Evolutionary conservation across 2,329 filamentous ascomycete genomes (phyloP).

Genomic region (Fusarium sacchari): DNA sequence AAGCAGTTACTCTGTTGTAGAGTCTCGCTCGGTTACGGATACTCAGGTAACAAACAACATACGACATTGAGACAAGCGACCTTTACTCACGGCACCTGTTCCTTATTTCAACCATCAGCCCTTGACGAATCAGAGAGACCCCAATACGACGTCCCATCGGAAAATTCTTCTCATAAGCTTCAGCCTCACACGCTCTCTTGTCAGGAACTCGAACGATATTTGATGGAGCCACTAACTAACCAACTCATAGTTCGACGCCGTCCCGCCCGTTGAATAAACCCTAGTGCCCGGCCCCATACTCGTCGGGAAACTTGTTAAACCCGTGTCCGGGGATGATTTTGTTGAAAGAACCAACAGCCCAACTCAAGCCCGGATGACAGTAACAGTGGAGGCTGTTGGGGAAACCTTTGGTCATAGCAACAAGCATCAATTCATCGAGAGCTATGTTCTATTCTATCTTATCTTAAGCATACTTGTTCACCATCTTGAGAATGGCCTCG

Average conservation of each 20-base stretch:
- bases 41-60: background rate
- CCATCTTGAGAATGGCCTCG: constrained; percentile 56
- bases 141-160: background rate
- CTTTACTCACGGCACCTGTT: background rate
- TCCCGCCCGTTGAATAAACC: background rate
- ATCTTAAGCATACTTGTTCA: constrained; percentile 51
- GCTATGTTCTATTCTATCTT: background rate
- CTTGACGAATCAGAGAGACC: background rate
- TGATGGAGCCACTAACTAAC: background rate
- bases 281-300: constrained; percentile 5
- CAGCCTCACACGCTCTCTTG: background rate
- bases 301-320: background rate
- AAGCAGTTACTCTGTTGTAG: background rate
- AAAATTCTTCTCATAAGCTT: background rate
- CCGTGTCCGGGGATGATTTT: background rate
- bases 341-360: background rate
- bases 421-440: background rate
- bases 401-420: background rate
- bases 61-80: background rate
- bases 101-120: background rate
- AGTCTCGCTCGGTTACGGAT: background rate
- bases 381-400: background rate
- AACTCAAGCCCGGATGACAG: background rate
- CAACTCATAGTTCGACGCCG: background rate
- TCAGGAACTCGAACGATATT: background rate